These are phyloP conservation scores for Cucurbita moschata DNA, from an alignment of 306 rosid genomes.

Conservation along the genomic window DNA sequence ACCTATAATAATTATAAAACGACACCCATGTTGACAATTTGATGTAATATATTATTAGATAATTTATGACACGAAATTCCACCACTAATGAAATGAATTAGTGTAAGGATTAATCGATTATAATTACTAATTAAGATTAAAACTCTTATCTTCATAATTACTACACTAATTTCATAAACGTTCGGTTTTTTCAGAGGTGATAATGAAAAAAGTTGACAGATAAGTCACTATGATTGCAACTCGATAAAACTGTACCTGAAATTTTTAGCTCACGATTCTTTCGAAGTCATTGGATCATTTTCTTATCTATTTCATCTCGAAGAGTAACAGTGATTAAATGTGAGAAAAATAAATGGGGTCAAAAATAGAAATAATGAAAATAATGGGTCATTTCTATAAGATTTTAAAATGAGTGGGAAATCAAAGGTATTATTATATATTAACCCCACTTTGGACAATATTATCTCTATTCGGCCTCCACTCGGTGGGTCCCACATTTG, in stretches of 20 bases:
- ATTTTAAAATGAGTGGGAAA: constrained; percentile 4
- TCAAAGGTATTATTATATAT: not conserved
- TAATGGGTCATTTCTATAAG: constrained; percentile 1
- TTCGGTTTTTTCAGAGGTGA: too few relatives aligned
- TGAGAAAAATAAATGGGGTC: not conserved
- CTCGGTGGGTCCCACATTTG: not conserved
- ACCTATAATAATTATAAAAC: not conserved
- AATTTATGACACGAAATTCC: not conserved
- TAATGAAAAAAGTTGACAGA: too few relatives aligned
- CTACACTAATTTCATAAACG: not conserved
- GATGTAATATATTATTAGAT: not conserved
- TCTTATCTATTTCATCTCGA: too few relatives aligned
- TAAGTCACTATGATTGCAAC: too few relatives aligned
- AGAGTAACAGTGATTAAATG: not conserved
- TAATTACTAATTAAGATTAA: not conserved
- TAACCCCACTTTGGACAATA: constrained; percentile 2
- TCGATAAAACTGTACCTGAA: too few relatives aligned
- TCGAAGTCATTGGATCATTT: too few relatives aligned
- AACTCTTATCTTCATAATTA: not conserved
- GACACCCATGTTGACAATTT: not conserved
- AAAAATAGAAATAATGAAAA: not conserved
- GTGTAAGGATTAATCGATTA: not conserved
- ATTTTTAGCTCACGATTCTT: too few relatives aligned
- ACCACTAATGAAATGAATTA: not conserved
- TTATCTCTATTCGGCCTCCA: not conserved